phyloP scores from a whole-genome alignment of 345 rosid genomes.

The Anacardium occidentale region DNA sequence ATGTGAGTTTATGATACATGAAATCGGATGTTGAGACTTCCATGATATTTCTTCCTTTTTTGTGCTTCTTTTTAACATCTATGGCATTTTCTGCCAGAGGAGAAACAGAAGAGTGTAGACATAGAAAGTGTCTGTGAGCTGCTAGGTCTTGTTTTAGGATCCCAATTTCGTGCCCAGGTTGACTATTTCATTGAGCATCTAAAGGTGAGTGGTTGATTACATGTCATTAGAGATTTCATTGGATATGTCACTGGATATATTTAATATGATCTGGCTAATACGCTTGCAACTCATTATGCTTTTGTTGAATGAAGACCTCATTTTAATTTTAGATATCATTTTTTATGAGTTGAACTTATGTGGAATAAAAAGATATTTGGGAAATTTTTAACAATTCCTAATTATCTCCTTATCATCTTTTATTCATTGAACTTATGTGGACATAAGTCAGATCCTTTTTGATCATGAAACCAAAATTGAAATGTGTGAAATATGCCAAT shows the following conservation, averaged over 20 bases:
- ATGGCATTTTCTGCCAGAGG: slow-evolving; percentile 54
- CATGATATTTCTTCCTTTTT: neutral
- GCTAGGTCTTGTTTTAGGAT: slow-evolving; percentile 75
- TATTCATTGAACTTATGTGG: too few relatives aligned
- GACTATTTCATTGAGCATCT: slow-evolving; percentile 70
- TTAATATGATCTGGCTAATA: neutral
- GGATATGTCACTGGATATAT: neutral
- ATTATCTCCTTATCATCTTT: too few relatives aligned
- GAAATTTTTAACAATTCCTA: too few relatives aligned
- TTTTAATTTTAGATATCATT: neutral
- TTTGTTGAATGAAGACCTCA: neutral
- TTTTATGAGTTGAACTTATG: neutral
- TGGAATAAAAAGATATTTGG: too few relatives aligned
- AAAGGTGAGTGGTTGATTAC: slow-evolving; percentile 46
- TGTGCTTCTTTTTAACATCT: slow-evolving; percentile 10
- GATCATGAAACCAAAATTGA: too few relatives aligned
- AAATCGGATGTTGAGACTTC: slow-evolving; percentile 7
- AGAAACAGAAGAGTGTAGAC: slow-evolving; percentile 86
- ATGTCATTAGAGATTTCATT: slow-evolving; percentile 3
- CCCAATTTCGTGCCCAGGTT: slow-evolving; percentile 67
- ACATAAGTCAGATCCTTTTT: too few relatives aligned
- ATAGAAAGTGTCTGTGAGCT: slow-evolving; percentile 85
- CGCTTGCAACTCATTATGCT: neutral
- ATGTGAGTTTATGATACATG: slow-evolving; percentile 9
- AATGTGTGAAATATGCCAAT: too few relatives aligned